phyloP scores from a whole-genome alignment of 2,329 filamentous ascomycete genomes.

The Trematosphaeria pertusa region DNA sequence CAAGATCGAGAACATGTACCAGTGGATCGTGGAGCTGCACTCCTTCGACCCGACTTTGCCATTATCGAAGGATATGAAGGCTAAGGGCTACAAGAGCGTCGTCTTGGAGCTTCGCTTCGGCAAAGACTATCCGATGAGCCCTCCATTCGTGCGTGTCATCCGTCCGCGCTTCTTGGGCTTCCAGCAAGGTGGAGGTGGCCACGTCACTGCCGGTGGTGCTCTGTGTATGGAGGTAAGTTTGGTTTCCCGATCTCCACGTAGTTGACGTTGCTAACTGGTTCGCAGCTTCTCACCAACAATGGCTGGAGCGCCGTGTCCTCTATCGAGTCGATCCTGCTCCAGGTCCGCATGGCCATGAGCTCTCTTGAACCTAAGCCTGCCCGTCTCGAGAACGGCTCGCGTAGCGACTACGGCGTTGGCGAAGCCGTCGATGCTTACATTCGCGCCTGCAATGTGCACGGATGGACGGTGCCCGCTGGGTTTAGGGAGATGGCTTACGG shows the following conservation, averaged over 20 bases:
- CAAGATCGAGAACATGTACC: conserved; percentile 77
- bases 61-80: conserved; percentile 76
- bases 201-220: conserved; percentile 83
- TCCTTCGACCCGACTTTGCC: conserved; percentile 75
- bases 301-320: conserved; percentile 79
- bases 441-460: conserved; percentile 71
- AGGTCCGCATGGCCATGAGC: conserved; percentile 79
- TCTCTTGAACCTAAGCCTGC: conserved; percentile 74
- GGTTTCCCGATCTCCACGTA: neutral
- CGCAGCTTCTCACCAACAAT: conserved; percentile 78
- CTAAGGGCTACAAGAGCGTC: conserved; percentile 67
- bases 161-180: conserved; percentile 81
- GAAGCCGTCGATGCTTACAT: conserved; percentile 79
- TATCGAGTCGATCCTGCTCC: conserved; percentile 80
- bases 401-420: conserved; percentile 66
- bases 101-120: conserved; percentile 85
- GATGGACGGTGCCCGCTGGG: conserved; percentile 74
- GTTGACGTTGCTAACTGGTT: conserved; percentile 51
- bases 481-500: conserved; percentile 59
- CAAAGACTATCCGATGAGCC: conserved; percentile 74
- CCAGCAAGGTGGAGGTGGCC: conserved; percentile 76
- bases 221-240: conserved; percentile 71
- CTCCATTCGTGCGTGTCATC: conserved; percentile 85
- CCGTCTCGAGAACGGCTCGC: conserved; percentile 59
- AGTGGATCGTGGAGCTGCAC: conserved; percentile 91